Evolutionary conservation across 225 moss, liverwort and hornwort genomes (phyloP), one percentile per base, ranked within the genome.

Genomic region (Bryum argenteum): DNA sequence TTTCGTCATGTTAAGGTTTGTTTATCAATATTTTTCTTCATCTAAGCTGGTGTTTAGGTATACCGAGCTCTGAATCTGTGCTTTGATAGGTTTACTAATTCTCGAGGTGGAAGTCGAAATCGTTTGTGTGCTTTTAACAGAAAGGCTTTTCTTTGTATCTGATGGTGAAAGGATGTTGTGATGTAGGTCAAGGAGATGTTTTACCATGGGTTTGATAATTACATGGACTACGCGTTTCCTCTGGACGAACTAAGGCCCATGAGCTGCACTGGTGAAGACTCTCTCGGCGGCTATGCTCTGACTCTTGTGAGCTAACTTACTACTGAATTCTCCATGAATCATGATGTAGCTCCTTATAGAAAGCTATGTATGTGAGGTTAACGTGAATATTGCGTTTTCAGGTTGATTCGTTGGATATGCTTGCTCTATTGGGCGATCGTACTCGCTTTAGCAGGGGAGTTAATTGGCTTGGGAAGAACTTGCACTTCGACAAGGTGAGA

Each of bases 321-420:
- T 44, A 55, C 13, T 33, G 69, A 54, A 10, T 66, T 56, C 50
- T 43, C 58, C 56, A 16, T 66, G 57, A 10, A 37, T 20, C 8
- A 33, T 28, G 21, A 52, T 56, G n/a, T 51, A 12, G 15, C 22
- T 58, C 10, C 19, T n/a, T n/a, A n/a, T 39, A 5, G 8, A 37
- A 6, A 40, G 24, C 38, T 65, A 47, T 42, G 20, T 22, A 39
- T 23, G 33, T 41, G 23, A 20, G 5, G 39, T 59, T 65, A 41
- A 42, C 42, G 51, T 48, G 4, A 16, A 16, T 1, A 26, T 13
- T 69, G 54, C 74, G 42, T 41, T 70, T 9, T 42, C 80, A 93
- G 93, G 86, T 97, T 74, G 96, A 97, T 88, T 77, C 96, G 19
- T 82, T 97, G 80, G 96, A 97, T 66, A 97, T 97, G 96, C 90